Base-by-base conservation (phyloP, 164 flowering plant genomes). In the Dillenia turbinata region DNA sequence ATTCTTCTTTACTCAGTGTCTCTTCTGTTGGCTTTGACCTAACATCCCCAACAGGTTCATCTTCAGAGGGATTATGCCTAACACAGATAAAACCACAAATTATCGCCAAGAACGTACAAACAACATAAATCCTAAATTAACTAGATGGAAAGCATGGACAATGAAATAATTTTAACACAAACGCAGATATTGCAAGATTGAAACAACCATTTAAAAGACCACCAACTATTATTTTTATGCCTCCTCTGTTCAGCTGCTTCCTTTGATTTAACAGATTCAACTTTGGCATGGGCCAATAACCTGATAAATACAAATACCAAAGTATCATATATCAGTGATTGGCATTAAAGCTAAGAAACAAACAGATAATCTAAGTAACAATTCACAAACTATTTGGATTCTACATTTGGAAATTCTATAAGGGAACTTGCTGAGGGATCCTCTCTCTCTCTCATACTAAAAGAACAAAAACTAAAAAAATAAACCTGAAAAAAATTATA, bases 271-370 rank as follows among this genome's bases (percentile, higher is more conserved):
- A 79, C 89, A 49, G 96, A 80, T 71, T 95, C 97, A 70, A 87
- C 89, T 77, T 89, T 95, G 24, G 97, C 99, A 87, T 92, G 99
- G 16, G 97, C 99, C 70, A 95, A 92, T 69, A 95, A 86, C 85
- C 99, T 95, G 78, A 56, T 70, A 2, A 66, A 57, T 12, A 54
- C 22, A 68, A 44, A n/a, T 58, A 55, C 47, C 49, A 65, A 54
- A 64, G 61, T 19, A 26, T 19, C 44, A 17, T 64, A 56, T 19
- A 9, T 44, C n/a, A 54, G 13, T 3, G 10, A 14, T 46, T 19
- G 10, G 33, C 5, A 12, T 12, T 16, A 56, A 48, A 48, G 26
- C 11, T 57, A 44, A 48, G 19, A 59, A 47, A 59, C 16, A 48
- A 19, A 63, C 40, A 49, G 24, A 9, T 54, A 12, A 50, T 46